phyloP scores from a whole-genome alignment of 1,139 yeast species.

The Suhomyces panamericanus region DNA sequence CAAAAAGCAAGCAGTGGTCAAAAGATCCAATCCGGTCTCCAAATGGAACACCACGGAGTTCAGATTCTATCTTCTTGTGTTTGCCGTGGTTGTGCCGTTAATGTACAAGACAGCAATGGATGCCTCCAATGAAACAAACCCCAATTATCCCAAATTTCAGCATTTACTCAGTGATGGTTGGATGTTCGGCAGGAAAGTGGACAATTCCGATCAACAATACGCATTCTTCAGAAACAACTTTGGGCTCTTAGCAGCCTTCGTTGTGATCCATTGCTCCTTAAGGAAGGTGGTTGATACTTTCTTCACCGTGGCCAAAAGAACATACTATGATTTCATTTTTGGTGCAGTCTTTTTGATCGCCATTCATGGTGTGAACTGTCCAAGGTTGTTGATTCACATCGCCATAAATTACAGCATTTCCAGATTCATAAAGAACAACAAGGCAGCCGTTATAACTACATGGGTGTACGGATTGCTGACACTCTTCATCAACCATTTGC shows the following conservation, averaged over 20 bases:
- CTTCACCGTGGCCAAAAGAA: constrained; percentile 33
- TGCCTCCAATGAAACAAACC: constrained; percentile 74
- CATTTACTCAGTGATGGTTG: constrained; percentile 67
- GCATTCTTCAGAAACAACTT: constrained; percentile 83
- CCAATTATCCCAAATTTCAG: constrained; percentile 68
- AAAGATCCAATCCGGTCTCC: constrained; percentile 49
- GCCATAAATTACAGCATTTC: constrained; percentile 56
- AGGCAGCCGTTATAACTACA: constrained; percentile 38
- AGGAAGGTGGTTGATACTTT: constrained; percentile 37
- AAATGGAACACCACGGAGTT: constrained; percentile 80
- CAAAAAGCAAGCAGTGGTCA: constrained; percentile 39
- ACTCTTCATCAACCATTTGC: constrained; percentile 73
- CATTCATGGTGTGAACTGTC: constrained; percentile 75
- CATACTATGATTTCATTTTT: constrained; percentile 67
- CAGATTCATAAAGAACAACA: constrained; percentile 33
- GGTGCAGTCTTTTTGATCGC: constrained; percentile 70
- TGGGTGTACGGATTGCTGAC: constrained; percentile 82
- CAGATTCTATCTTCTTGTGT: constrained; percentile 60
- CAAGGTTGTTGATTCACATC: constrained; percentile 62
- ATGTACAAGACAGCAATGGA: constrained; percentile 81
- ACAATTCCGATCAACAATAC: constrained; percentile 89
- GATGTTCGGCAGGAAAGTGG: constrained; percentile 79
- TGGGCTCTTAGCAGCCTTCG: constrained; percentile 55
- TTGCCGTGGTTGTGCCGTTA: constrained; percentile 71
- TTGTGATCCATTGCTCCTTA: constrained; percentile 52